Percentiles rank a stretch among this genome's conserved stretches.
Conservation (phyloP, 176 grass and related monocot species). For the Phoenix dactylifera region DNA sequence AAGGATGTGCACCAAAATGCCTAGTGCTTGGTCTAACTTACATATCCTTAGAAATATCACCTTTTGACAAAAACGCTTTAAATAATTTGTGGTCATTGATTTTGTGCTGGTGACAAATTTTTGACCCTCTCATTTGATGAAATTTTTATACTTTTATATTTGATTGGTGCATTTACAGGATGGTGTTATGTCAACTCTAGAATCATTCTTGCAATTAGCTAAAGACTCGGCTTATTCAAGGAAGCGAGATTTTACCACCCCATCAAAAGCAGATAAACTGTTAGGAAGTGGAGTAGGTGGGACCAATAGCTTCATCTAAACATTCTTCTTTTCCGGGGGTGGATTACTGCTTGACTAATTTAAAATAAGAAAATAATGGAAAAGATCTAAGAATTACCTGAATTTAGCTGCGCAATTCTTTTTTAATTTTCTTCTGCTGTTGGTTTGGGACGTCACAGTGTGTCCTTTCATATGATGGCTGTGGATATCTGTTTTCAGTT, state of each 20-base stretch:
- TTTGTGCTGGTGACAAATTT: no score
- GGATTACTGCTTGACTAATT: not conserved
- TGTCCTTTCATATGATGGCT: no score
- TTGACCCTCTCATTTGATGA: not conserved
- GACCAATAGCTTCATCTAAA: slow-evolving; percentile 13
- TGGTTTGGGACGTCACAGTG: no score
- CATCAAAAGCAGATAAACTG: slow-evolving; percentile 60
- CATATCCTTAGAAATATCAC: no score
- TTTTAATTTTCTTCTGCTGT: no score
- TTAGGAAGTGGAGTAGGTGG: slow-evolving; percentile 81
- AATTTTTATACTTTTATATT: slow-evolving; percentile 19
- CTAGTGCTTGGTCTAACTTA: no score
- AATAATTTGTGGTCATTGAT: no score
- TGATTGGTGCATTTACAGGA: slow-evolving; percentile 43
- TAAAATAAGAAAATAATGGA: not conserved
- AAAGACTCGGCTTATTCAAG: slow-evolving; percentile 31
- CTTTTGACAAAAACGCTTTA: no score
- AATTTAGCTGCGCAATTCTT: no score
- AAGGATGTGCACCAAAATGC: no score
- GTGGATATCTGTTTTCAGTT: no score
- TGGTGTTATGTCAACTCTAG: slow-evolving; percentile 41
- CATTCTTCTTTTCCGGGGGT: not conserved
- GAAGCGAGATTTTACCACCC: slow-evolving; percentile 26
- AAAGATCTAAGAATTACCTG: not conserved
- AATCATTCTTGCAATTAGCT: slow-evolving; percentile 53